Evolutionary conservation across 2,329 filamentous ascomycete genomes (phyloP).

Genomic region (Alternaria dauci): DNA sequence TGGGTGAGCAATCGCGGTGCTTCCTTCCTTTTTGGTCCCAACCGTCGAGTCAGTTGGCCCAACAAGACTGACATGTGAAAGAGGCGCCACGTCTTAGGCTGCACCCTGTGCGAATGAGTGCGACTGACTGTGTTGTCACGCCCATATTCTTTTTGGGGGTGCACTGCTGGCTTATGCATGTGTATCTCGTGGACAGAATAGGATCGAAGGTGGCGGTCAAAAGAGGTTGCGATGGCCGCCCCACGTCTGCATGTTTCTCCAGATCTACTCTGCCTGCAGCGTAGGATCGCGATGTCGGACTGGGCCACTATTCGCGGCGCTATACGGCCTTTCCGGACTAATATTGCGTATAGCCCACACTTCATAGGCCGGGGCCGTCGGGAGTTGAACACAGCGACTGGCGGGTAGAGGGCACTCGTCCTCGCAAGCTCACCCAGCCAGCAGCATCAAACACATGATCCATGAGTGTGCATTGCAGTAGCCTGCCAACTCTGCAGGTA

Average conservation of each 20-base stretch:
- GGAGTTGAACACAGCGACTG: not conserved
- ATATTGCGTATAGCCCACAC: not conserved
- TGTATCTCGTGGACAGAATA: conserved; percentile 25
- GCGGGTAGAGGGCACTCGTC: not conserved
- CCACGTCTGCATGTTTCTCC: conserved; percentile 22
- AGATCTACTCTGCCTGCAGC: conserved; percentile 10
- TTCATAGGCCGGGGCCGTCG: not conserved
- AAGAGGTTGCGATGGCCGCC: conserved; percentile 15
- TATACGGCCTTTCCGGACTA: not conserved
- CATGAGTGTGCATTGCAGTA: conserved; percentile 14
- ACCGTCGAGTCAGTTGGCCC: not conserved
- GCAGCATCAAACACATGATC: not conserved
- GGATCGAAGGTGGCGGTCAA: conserved; percentile 11
- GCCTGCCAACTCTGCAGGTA: conserved; percentile 23
- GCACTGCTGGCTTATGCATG: conserved; percentile 19
- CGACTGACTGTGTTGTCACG: not conserved
- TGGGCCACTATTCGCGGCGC: not conserved
- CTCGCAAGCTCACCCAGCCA: not conserved
- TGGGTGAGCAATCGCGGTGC: not conserved
- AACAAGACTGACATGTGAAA: conserved; percentile 17
- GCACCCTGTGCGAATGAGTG: conserved; percentile 4
- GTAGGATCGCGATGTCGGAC: conserved; percentile 9
- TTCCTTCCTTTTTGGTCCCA: conserved; percentile 3
- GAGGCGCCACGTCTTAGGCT: conserved; percentile 6
- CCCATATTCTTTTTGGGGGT: conserved; percentile 8